Base-by-base conservation (phyloP, 179 eudicot species). In the Beta corolliflora region DNA sequence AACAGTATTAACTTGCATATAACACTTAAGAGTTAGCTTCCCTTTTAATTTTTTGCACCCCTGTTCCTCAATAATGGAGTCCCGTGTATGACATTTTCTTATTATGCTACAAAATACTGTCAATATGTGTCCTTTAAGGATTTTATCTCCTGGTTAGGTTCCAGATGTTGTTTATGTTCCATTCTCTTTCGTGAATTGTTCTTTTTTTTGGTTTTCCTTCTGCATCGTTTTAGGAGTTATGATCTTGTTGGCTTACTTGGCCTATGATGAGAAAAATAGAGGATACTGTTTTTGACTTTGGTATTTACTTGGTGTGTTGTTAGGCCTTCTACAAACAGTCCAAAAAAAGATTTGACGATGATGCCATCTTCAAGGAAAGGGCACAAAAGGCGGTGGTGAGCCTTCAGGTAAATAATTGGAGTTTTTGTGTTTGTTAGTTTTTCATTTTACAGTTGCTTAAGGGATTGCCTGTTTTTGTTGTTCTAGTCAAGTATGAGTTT, bases 321-420 rank as follows among this genome's bases (percentile, higher is more conserved):
- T 71, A 94, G 98, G 91, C 85, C 76, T 96, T 96, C 79, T 96
- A 96, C 82, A 96, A 94, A 87, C 96, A 89, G 21, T 94, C 99
- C n/a, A 94, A 96, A 74, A 86, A 87, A 83, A 89, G 91, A 85
- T 96, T 96, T 89, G 97, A 96, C 70, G 86, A 82, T 71, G 99
- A 96, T 83, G 68, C 95, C 77, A 89, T 55, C 29, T 96, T 96
- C 86, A 96, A 96, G 87, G 99, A 94, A 89, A 91, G 88, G 81
- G 95, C 97, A 29, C 98, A 93, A 75, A 84, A 85, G 80, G 99
- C 99, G 23, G 98, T 94, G 67, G 99, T 96, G 83, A 90, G 92
- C 84, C 91, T 96, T 70, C 97, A 94, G 98, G 98, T 96, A 81
- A 83, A 66, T 77, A 41, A 81, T 60, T 60, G 23, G 61, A 46